Percentiles rank a stretch among this genome's conserved stretches.
phyloP scores from a whole-genome alignment of 2,329 filamentous ascomycete species.

The Fusarium proliferatum region DNA sequence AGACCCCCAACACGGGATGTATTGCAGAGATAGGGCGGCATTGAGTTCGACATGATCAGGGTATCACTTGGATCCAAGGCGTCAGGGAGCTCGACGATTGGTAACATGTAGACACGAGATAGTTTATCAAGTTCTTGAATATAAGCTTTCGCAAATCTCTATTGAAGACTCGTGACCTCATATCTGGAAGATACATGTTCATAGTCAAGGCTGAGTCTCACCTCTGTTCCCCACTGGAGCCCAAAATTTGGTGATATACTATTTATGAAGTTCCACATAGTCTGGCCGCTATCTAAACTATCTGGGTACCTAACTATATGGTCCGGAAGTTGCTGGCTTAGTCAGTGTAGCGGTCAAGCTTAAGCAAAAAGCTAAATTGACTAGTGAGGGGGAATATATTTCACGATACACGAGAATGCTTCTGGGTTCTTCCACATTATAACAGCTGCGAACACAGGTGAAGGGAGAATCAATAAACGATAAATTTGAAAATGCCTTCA shows the following conservation, averaged over 20 bases:
- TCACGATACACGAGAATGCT: not conserved
- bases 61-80: too few species aligned
- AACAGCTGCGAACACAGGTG: not conserved
- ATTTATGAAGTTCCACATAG: not conserved
- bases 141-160: not conserved
- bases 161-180: not conserved
- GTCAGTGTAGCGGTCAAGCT: not conserved
- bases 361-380: not conserved
- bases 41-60: not conserved
- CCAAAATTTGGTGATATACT: not conserved
- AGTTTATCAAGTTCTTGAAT: not conserved
- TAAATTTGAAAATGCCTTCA: not conserved
- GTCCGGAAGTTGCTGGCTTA: not conserved
- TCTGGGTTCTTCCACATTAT: too few species aligned
- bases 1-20: not conserved
- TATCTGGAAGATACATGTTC: not conserved
- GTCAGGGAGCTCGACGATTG: not conserved
- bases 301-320: not conserved
- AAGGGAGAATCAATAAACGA: rapidly evolving
- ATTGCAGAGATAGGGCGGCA: not conserved
- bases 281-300: not conserved
- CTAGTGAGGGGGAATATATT: not conserved
- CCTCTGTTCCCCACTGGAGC: not conserved
- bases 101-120: not conserved
- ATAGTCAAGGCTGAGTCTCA: not conserved